phyloP scores from a whole-genome alignment of 2,329 filamentous ascomycete species.

The Paraconiothyrium sp. region DNA sequence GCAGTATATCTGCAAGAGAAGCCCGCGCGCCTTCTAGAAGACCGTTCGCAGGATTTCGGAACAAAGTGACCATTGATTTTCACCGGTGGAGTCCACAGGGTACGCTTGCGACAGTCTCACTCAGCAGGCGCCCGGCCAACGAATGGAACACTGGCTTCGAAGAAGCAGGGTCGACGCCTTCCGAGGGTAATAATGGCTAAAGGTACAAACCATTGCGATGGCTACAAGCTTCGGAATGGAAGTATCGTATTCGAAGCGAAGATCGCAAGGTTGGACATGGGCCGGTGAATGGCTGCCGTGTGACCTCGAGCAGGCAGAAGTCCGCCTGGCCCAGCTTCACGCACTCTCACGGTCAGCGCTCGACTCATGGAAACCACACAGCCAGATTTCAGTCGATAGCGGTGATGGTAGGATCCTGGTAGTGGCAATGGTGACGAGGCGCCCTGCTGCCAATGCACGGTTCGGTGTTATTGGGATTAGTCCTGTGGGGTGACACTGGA shows the following conservation, averaged over 20 bases:
- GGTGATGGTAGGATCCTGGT: neutral
- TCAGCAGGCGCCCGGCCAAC: neutral
- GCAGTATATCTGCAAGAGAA: conserved; percentile 7
- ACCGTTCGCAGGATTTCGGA: conserved; percentile 6
- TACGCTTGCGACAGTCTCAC: neutral
- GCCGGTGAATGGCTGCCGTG: conserved; percentile 15
- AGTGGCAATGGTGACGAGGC: neutral
- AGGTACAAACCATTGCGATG: neutral
- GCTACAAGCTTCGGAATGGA: neutral
- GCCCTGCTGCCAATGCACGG: conserved; percentile 1
- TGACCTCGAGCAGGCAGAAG: neutral
- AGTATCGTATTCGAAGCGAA: neutral
- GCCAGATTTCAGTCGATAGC: neutral
- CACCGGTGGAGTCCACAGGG: neutral
- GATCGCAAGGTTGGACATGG: conserved; percentile 11
- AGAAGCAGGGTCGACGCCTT: neutral
- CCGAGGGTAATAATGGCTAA: neutral
- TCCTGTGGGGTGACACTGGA: neutral
- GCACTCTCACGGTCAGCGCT: neutral
- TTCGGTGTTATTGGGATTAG: conserved; percentile 11
- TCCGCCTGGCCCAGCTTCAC: neutral
- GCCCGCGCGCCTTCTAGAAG: conserved; percentile 11
- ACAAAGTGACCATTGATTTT: neutral
- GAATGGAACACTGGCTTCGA: neutral
- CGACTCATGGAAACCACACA: neutral